phyloP scores from a whole-genome alignment of 371 early-diverging fungal genomes.

The Choanephora cucurbitarum region DNA sequence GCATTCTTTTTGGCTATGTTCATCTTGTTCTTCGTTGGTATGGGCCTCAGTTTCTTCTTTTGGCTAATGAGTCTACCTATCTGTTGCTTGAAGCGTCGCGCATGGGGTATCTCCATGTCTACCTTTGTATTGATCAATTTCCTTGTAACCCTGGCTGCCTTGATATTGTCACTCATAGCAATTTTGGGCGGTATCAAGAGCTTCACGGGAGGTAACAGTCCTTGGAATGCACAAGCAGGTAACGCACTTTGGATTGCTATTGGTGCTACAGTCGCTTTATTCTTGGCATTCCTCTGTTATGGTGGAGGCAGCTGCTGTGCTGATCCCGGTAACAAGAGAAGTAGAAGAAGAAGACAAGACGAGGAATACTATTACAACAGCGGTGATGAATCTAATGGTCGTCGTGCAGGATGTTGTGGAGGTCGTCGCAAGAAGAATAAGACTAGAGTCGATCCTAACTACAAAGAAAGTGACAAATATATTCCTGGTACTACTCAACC shows the following conservation, averaged over 20 bases:
- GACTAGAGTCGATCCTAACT: slow-evolving; percentile 8
- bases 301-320: slow-evolving; percentile 10
- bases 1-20: slow-evolving; percentile 41
- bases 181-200: slow-evolving; percentile 22
- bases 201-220: slow-evolving; percentile 14
- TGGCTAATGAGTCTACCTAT: slow-evolving; percentile 40
- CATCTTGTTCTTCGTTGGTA: slow-evolving; percentile 34
- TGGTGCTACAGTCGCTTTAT: slow-evolving; percentile 27
- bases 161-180: slow-evolving; percentile 30
- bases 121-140: slow-evolving; percentile 35
- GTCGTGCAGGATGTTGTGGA: slow-evolving; percentile 3
- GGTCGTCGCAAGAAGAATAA: slow-evolving; percentile 9
- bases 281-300: slow-evolving; percentile 19
- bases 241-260: slow-evolving; percentile 40
- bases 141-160: slow-evolving; percentile 28
- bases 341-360: not conserved
- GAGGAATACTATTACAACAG: slow-evolving; percentile 2
- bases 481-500: slow-evolving; percentile 7
- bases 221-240: slow-evolving; percentile 33
- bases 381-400: not conserved
- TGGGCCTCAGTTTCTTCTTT: slow-evolving; percentile 35
- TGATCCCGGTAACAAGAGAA: not conserved
- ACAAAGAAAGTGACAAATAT: not conserved
- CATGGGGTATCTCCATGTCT: slow-evolving; percentile 27
- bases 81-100: slow-evolving; percentile 26